Evolutionary conservation across 495 filamentous ascomycete species (phyloP), one percentile per base, ranked within the genome.

Genomic region (Penicillium longicatenatum): DNA sequence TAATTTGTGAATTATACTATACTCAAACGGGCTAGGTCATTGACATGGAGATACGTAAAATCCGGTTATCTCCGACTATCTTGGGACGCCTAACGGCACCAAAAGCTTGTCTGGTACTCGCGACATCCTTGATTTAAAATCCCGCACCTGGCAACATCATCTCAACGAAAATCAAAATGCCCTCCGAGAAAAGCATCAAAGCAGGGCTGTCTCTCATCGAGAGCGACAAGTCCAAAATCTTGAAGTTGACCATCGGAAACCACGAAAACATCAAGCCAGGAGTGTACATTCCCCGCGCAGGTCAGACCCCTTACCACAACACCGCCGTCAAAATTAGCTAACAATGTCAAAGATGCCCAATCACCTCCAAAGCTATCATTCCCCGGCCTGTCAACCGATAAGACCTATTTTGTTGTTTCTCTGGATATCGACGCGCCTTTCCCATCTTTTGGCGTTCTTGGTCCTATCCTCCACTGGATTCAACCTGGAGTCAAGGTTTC

Each of bases 401-500:
- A 58, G 30, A 71, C 65, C 39, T 85, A 84, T 59, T n/a, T 85
- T 17, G 60, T 77, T 41, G 65, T 82, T 19, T 61, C 61, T 29
- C 57, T 85, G 21, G 83, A 84, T 50, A 69, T 82, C 43, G 82
- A 83, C 60, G 78, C 79, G 0, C 83, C 83, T 0, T 80, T 84
- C 64, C 74, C 79, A 1, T 76, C 74, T 12, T 78, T 79, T 52
- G 31, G 48, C 16, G 22, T 68, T 17, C 62, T 76, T 5, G 60
- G 76, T 1, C 77, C 77, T 16, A 74, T 79, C 29, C 62, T 79
- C n/a, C 76, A 79, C 63, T 81, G 79, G 79, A 74, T 79, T 17
- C 79, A 82, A 61, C 71, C 79, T 10, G 76, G 73, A 17, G 61
- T 79, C 14, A 71, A 76, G 57, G 43, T 67, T 6, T 48, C 54